A percentile compares a stretch with the other conserved stretches of the same genome.
These are phyloP conservation scores for Lenwebbia sp. DNA, from an alignment of 345 rosid genomes.

Conservation along the genomic window DNA sequence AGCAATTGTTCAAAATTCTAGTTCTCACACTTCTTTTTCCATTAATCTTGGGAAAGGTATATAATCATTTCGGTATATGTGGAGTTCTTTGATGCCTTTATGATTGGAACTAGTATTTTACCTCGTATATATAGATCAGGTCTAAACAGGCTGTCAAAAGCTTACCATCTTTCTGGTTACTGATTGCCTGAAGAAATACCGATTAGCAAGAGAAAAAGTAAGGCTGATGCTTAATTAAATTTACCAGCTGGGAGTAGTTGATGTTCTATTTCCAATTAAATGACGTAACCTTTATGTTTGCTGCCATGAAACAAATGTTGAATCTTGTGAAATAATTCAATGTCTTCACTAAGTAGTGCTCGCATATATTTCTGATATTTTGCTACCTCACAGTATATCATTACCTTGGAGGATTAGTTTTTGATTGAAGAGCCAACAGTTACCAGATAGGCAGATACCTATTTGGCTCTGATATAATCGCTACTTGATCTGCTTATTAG, in stretches of 20 bases:
- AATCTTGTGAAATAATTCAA: neutral
- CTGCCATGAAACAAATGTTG: neutral
- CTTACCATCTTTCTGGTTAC: neutral
- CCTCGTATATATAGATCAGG: neutral
- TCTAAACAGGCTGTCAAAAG: neutral
- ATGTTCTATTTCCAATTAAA: neutral
- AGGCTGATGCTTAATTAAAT: neutral
- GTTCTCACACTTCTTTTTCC: slow-evolving; percentile 65
- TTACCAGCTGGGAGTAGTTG: neutral
- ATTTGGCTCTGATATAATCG: neutral
- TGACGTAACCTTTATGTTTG: neutral
- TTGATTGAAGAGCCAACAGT: neutral
- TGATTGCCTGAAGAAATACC: neutral
- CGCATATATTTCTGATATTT: neutral
- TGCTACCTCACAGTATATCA: neutral
- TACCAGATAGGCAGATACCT: neutral
- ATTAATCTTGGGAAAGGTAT: slow-evolving; percentile 81
- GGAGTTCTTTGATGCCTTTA: neutral
- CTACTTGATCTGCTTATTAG: neutral
- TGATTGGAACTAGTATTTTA: neutral
- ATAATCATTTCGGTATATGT: neutral
- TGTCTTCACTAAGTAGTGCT: neutral
- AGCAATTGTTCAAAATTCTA: slow-evolving; percentile 70
- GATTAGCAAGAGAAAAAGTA: neutral
- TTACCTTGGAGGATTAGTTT: neutral